Evolutionary conservation across 805 yeast genomes (phyloP).

Genomic region (Wickerhamiella azymoides): DNA sequence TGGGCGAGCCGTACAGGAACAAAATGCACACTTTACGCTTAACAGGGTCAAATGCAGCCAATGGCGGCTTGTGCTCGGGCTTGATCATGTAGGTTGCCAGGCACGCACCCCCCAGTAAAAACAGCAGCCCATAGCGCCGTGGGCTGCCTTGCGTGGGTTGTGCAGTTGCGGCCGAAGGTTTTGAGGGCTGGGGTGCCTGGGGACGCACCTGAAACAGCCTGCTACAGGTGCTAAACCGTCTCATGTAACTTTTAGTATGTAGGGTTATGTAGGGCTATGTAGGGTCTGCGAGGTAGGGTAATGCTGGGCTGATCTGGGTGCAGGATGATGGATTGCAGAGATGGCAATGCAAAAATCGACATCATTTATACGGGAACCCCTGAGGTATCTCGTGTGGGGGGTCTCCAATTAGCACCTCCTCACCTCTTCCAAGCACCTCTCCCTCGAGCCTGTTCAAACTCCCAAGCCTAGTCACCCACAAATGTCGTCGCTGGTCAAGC

Average conservation of each 20-base stretch:
- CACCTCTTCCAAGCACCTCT: no score
- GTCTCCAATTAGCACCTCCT: no score
- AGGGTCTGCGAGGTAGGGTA: no score
- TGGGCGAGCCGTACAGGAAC: conserved; percentile 16
- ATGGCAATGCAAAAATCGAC: no score
- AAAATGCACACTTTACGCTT: conserved; percentile 17
- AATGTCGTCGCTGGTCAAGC: conserved; percentile 27
- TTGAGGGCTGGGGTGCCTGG: neutral
- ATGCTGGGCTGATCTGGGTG: no score
- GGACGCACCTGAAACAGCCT: conserved; percentile 1
- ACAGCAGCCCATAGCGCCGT: neutral
- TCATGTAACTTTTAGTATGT: no score
- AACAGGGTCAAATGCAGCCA: conserved; percentile 17
- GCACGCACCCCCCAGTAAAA: conserved; percentile 17
- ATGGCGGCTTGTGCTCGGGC: conserved; percentile 14
- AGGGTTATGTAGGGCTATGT: neutral
- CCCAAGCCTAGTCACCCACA: no score
- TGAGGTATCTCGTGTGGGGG: no score
- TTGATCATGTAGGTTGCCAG: conserved; percentile 15
- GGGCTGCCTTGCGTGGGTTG: neutral
- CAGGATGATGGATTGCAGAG: no score
- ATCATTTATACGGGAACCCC: no score
- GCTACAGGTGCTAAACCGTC: neutral
- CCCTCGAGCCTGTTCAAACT: no score
- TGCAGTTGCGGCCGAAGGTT: neutral